Evolutionary conservation across 1,284 basidiomycete genomes (phyloP).

Genomic region (Phylloboletellus chloephorus): DNA sequence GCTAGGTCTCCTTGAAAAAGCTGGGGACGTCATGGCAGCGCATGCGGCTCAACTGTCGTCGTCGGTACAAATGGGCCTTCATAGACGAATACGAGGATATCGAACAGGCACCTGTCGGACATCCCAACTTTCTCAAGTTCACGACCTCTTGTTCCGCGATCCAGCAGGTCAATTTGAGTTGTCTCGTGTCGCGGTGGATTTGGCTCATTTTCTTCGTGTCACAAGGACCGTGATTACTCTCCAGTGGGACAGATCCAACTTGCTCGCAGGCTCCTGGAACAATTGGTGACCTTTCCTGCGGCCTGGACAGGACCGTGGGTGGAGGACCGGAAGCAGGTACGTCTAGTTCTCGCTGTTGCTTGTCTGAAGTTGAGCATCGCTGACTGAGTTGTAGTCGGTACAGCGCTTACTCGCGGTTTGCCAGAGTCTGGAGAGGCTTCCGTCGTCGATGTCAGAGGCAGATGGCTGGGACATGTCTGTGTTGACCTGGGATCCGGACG

Average conservation of each 20-base stretch:
- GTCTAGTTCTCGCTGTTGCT: neutral
- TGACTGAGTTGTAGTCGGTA: constrained; percentile 23
- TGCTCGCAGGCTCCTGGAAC: constrained; percentile 36
- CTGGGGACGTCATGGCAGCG: constrained; percentile 33
- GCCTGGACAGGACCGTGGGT: constrained; percentile 37
- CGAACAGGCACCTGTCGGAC: constrained; percentile 36
- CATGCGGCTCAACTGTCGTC: constrained; percentile 46
- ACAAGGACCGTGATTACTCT: constrained; percentile 33
- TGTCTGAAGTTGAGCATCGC: neutral
- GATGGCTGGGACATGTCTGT: constrained; percentile 27
- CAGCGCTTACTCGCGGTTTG: constrained; percentile 27
- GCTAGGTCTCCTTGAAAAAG: constrained; percentile 34
- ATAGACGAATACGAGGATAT: constrained; percentile 47
- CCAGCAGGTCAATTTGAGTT: constrained; percentile 29
- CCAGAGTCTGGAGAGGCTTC: constrained; percentile 29
- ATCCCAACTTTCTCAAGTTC: constrained; percentile 43
- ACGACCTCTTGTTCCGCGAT: constrained; percentile 34
- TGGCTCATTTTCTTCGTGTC: constrained; percentile 1
- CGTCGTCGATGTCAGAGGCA: constrained; percentile 23
- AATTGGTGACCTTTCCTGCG: constrained; percentile 27
- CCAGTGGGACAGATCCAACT: constrained; percentile 37
- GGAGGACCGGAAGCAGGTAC: constrained; percentile 32
- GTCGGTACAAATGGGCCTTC: constrained; percentile 75
- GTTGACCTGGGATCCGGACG: constrained; percentile 39
- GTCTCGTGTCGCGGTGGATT: neutral